These are phyloP conservation scores for Chaetomium cochliodes DNA, from an alignment of 495 filamentous ascomycete genomes.

Conservation along the genomic window DNA sequence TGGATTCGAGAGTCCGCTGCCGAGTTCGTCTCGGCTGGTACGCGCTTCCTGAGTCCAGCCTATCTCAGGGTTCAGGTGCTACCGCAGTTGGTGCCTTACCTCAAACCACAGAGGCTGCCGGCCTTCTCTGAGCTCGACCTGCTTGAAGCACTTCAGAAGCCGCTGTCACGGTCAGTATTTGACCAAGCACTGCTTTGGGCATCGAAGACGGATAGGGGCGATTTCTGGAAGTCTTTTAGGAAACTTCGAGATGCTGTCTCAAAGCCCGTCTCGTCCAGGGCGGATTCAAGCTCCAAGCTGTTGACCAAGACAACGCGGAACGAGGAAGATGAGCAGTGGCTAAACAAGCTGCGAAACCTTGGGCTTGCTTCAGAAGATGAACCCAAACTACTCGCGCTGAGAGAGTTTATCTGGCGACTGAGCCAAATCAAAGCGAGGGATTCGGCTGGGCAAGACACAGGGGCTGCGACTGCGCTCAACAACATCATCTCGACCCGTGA, in stretches of 20 bases:
- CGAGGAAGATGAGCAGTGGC: conserved; percentile 96
- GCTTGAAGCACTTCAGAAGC: conserved; percentile 80
- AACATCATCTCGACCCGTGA: conserved; percentile 67
- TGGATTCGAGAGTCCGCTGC: conserved; percentile 92
- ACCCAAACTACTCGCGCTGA: conserved; percentile 78
- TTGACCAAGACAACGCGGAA: conserved; percentile 61
- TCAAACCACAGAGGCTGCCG: conserved; percentile 63
- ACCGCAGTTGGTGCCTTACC: conserved; percentile 74
- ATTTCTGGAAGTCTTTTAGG: conserved; percentile 80
- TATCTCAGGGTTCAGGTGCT: conserved; percentile 79
- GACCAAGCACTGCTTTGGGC: conserved; percentile 89
- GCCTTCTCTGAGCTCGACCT: conserved; percentile 69
- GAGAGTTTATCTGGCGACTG: conserved; percentile 90
- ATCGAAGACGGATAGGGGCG: conserved; percentile 68
- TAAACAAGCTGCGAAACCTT: conserved; percentile 75
- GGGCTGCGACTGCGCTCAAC: conserved; percentile 49
- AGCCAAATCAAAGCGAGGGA: conserved; percentile 66
- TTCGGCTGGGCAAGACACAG: conserved; percentile 33
- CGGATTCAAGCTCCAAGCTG: conserved; percentile 35
- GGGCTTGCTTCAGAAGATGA: conserved; percentile 86
- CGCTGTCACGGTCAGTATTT: conserved; percentile 73
- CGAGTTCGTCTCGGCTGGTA: conserved; percentile 74
- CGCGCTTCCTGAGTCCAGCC: conserved; percentile 73
- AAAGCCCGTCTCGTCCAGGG: conserved; percentile 44
- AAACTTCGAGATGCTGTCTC: conserved; percentile 66